phyloP scores from a whole-genome alignment of 2,329 filamentous ascomycete genomes.

The Fusarium chuoi region DNA sequence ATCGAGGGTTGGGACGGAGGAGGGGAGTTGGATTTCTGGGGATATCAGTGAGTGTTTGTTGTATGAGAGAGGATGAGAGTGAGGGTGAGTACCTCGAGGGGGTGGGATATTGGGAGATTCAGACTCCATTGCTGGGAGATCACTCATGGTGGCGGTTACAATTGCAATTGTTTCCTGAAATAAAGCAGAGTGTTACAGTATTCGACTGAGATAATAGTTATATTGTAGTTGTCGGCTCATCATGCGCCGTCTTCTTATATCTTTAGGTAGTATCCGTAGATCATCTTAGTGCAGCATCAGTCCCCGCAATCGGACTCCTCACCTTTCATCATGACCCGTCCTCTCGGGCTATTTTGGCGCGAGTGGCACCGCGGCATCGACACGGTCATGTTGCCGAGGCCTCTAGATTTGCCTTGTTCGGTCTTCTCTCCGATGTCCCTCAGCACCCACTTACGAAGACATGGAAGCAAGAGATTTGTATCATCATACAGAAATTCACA shows the following conservation, averaged over 20 bases:
- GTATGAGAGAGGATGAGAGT: background rate
- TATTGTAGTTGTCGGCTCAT: background rate
- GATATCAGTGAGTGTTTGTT: background rate
- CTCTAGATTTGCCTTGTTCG: background rate
- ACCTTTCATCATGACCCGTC: slow-evolving; percentile 9
- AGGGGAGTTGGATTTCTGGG: slow-evolving; percentile 25
- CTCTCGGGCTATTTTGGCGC: slow-evolving; percentile 24
- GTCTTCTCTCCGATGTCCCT: slow-evolving; percentile 14
- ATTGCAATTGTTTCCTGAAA: background rate
- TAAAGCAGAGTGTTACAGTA: background rate
- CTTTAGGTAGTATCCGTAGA: background rate
- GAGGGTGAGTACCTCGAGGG: slow-evolving; percentile 30
- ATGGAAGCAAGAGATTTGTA: background rate
- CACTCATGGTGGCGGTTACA: slow-evolving; percentile 32
- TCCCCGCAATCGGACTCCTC: slow-evolving; percentile 35
- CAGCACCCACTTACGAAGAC: background rate
- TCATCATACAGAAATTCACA: background rate
- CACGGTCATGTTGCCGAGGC: slow-evolving; percentile 11
- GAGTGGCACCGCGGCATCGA: slow-evolving; percentile 6
- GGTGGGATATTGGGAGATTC: slow-evolving; percentile 41
- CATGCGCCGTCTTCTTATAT: slow-evolving; percentile 1
- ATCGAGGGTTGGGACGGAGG: slow-evolving; percentile 29
- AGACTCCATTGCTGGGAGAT: slow-evolving; percentile 44
- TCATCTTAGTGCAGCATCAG: background rate
- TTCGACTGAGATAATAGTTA: background rate